Base-by-base conservation (phyloP, 2,329 filamentous ascomycete genomes). In the Penicillium sp. region DNA sequence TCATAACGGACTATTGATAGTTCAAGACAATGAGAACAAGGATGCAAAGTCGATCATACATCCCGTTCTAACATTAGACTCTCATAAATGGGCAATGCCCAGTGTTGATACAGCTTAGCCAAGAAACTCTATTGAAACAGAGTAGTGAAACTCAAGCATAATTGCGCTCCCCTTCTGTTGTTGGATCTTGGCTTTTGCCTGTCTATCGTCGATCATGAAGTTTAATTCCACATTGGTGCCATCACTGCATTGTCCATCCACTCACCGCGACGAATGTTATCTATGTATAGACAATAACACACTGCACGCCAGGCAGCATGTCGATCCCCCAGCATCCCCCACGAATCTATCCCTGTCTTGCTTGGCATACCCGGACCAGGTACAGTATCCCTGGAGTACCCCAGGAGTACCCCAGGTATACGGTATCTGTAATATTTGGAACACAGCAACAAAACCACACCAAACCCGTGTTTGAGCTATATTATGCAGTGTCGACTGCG, bases 121-220 rank as follows among this genome's bases (percentile, higher is more conserved):
- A 57, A 57, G 55, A 31, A 48, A 43, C 8, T 31, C 49, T 47
- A 53, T 33, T 42, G 44, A 25, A 41, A 44, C 19, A 10, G 10
- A 19, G 19, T 2, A 12, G 33, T 48, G 33, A 48, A 45, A 47
- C 33, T 27, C 7, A 23, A 33, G 21, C 29, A 36, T 15, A 21
- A 42, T 36, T 41, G 23, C 9, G 10, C 3, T 25, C 33, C 8
- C 41, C 8, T 29, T 38, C 27, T 42, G 17, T 44, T 55, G 23
- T 33, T 3, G 17, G 21, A 57, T 53, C 49, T 57, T 45, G 42
- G 49, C 49, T 35, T 35, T 7, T 36, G 17, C 17, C 36, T 36
- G 43, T 53, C 43, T 53, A 21, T 53, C 49, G 49, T 48, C 49
- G 49, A 53, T 57, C 49, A 53, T 48, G 31, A 31, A 53, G 42